Evolutionary conservation across 1,284 basidiomycete species (phyloP).

Genomic region (Ustilago nuda): DNA sequence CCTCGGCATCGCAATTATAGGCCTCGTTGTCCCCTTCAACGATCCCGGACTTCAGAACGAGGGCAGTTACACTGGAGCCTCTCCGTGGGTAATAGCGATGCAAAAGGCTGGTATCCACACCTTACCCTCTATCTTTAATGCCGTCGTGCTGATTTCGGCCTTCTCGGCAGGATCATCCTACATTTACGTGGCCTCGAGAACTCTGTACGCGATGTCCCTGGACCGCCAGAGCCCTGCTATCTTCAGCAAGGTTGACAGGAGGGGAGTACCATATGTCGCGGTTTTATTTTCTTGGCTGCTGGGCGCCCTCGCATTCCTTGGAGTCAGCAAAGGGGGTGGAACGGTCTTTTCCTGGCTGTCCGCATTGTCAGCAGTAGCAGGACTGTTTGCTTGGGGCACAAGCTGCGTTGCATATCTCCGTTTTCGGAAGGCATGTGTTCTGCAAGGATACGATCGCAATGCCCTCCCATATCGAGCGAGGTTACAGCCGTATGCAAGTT

Average conservation of each 20-base stretch:
- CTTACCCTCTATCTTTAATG: slow-evolving; percentile 76
- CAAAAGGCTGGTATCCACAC: slow-evolving; percentile 70
- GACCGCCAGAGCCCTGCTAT: slow-evolving; percentile 80
- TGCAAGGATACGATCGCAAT: slow-evolving; percentile 75
- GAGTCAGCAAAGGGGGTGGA: slow-evolving; percentile 67
- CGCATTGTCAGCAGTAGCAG: slow-evolving; percentile 77
- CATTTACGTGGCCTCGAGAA: slow-evolving; percentile 84
- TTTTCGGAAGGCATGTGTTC: slow-evolving; percentile 77
- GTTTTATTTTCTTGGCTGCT: slow-evolving; percentile 79
- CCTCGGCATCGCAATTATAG: slow-evolving; percentile 71
- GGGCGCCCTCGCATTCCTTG: slow-evolving; percentile 76
- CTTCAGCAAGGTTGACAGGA: slow-evolving; percentile 77
- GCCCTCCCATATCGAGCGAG: slow-evolving; percentile 72
- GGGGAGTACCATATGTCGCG: slow-evolving; percentile 81
- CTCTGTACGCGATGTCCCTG: slow-evolving; percentile 78
- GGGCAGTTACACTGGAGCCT: slow-evolving; percentile 43
- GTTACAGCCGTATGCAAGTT: slow-evolving; percentile 67
- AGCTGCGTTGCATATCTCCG: slow-evolving; percentile 81
- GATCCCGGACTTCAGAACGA: slow-evolving; percentile 39
- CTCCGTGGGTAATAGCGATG: slow-evolving; percentile 71
- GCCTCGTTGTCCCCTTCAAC: slow-evolving; percentile 60
- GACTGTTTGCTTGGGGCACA: slow-evolving; percentile 84
- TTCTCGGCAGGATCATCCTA: slow-evolving; percentile 87
- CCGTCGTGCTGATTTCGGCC: slow-evolving; percentile 80
- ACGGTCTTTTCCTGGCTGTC: slow-evolving; percentile 75